phyloP scores from a whole-genome alignment of 176 grass and related monocot genomes.

The Lolium perenne region DNA sequence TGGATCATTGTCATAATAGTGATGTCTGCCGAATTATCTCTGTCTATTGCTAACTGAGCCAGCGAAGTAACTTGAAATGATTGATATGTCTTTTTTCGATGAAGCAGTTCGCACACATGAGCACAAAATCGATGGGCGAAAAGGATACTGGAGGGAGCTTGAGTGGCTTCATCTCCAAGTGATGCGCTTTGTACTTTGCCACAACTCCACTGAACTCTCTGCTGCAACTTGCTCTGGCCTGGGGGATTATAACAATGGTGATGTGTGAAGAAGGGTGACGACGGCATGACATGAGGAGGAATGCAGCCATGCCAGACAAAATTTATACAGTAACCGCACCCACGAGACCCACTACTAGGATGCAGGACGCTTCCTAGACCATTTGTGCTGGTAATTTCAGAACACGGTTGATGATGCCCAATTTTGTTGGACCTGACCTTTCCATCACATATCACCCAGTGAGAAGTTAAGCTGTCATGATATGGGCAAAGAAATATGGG shows the following conservation, averaged over 20 bases:
- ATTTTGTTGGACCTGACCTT: constrained; percentile 1
- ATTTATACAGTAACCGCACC: constrained; percentile 20
- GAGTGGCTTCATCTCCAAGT: constrained; percentile 82
- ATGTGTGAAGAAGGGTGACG: constrained; percentile 49
- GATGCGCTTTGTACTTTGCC: constrained; percentile 69
- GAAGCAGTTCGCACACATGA: constrained; percentile 26
- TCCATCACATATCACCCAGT: constrained; percentile 29
- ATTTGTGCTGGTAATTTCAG: constrained; percentile 40
- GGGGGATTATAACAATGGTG: constrained; percentile 42
- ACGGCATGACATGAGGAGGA: constrained; percentile 61
- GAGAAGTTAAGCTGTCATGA: constrained; percentile 34
- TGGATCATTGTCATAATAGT: constrained; percentile 35
- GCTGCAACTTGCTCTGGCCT: constrained; percentile 44
- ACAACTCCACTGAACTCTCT: constrained; percentile 62
- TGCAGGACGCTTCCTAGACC: constrained; percentile 24
- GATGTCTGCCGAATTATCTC: constrained; percentile 20
- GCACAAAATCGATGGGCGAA: constrained; percentile 25
- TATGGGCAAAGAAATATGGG: constrained; percentile 17
- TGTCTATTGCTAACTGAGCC: constrained; percentile 28
- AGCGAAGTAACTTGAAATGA: constrained; percentile 45
- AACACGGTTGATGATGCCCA: constrained; percentile 30
- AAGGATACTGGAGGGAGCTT: constrained; percentile 17
- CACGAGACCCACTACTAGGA: constrained; percentile 22
- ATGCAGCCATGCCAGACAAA: constrained; percentile 31
- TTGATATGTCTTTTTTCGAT: constrained; percentile 32